Percentiles rank a stretch among this genome's conserved stretches.
Evolutionary conservation across 2,329 filamentous ascomycete species (phyloP).

Genomic region (Monosporascus cannonballus): DNA sequence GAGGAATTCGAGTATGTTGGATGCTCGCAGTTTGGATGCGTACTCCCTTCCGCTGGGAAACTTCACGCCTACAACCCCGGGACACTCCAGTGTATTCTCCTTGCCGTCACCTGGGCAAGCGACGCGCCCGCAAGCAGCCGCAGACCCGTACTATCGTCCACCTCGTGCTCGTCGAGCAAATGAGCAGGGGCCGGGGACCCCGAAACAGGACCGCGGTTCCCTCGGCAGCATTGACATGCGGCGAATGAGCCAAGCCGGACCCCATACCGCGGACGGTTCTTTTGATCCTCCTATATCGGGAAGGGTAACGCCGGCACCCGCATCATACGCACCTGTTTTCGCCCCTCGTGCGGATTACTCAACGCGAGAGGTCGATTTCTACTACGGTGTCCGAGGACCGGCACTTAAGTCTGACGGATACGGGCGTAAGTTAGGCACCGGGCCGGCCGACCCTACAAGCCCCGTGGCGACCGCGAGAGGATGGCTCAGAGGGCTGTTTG

Average conservation of each 20-base stretch:
- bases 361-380: conserved; percentile 92
- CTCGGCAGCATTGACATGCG: conserved; percentile 33
- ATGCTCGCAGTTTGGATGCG: conserved; percentile 41
- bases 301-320: conserved; percentile 36
- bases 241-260: conserved; percentile 31
- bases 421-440: conserved; percentile 82
- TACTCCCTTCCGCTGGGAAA: conserved; percentile 46
- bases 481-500: conserved; percentile 77
- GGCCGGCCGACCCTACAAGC: conserved; percentile 88
- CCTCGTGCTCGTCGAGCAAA: conserved; percentile 65
- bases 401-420: conserved; percentile 76
- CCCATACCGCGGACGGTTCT: conserved; percentile 31
- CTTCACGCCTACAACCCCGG: conserved; percentile 67
- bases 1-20: conserved; percentile 50
- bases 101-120: conserved; percentile 53
- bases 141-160: conserved; percentile 84
- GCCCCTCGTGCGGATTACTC: conserved; percentile 75
- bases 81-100: conserved; percentile 66
- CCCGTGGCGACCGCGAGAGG: conserved; percentile 83
- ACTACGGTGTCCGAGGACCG: conserved; percentile 87
- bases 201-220: conserved; percentile 29
- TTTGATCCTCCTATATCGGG: conserved; percentile 35
- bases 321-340: conserved; percentile 34
- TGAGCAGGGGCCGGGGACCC: conserved; percentile 26
- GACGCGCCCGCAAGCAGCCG: conserved; percentile 37